A percentile compares a stretch with the other conserved stretches of the same genome.
phyloP scores from a whole-genome alignment of 1,139 yeast genomes.

The Hyphopichia wangnamkhiaoensis region DNA sequence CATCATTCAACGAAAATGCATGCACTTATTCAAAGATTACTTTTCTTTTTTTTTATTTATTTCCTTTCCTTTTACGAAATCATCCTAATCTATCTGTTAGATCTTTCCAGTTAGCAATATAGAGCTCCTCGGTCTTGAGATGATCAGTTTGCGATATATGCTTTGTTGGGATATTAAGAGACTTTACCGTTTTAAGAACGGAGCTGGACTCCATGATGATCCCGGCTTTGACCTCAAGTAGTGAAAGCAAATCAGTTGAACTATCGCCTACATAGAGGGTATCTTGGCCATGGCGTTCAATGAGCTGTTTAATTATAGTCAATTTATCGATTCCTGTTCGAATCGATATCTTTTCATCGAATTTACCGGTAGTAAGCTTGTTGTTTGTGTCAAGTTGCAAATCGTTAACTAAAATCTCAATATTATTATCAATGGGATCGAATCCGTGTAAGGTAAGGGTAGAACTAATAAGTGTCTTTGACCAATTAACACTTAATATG shows the following conservation, averaged over 20 bases:
- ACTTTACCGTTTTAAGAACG: constrained; percentile 10
- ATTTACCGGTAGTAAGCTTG: constrained; percentile 38
- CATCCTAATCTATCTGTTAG: not conserved
- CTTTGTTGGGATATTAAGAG: not conserved
- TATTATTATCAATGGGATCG: constrained; percentile 13
- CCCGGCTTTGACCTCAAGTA: constrained; percentile 52
- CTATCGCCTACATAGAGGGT: constrained; percentile 65
- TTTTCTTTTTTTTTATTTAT: too few species aligned
- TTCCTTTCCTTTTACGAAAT: too few species aligned
- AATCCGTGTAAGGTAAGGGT: constrained; percentile 37
- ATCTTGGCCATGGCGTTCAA: constrained; percentile 10
- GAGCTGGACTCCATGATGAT: constrained; percentile 43
- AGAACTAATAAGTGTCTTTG: constrained; percentile 47
- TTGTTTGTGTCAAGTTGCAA: constrained; percentile 39
- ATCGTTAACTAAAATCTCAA: constrained; percentile 48
- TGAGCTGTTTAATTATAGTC: constrained; percentile 22
- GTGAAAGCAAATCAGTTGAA: constrained; percentile 58
- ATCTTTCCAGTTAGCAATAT: constrained; percentile 14
- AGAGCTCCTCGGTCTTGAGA: constrained; percentile 4
- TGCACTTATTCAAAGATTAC: too few species aligned
- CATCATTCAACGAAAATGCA: too few species aligned
- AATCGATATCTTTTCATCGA: constrained; percentile 24
- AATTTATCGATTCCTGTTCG: constrained; percentile 63
- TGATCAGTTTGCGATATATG: not conserved
- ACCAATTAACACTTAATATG: constrained; percentile 69